Evolutionary conservation across 345 rosid species (phyloP).

Genomic region (Lepidium didymum): DNA sequence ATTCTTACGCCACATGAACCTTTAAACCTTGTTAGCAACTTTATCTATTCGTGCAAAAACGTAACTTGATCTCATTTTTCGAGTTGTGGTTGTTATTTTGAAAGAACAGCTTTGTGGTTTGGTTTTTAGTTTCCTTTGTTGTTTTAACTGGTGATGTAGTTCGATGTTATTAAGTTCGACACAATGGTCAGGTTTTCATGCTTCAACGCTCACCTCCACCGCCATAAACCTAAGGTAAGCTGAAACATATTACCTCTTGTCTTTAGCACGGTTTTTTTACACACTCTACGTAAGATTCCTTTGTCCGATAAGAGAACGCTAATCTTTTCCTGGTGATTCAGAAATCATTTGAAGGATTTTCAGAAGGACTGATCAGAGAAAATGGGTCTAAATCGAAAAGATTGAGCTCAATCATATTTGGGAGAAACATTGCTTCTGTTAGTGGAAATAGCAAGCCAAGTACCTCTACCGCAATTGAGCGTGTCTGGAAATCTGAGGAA

Average conservation of each 20-base stretch:
- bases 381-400: constrained; percentile 26
- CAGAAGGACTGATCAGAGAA: constrained; percentile 33
- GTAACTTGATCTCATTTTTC: constrained; percentile 17
- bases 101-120: constrained; percentile 7
- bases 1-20: constrained; percentile 16
- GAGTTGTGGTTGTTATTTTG: constrained; percentile 21
- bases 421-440: constrained; percentile 27
- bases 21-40: constrained; percentile 16
- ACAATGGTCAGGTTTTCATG: constrained; percentile 88
- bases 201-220: constrained; percentile 51
- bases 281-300: constrained; percentile 7
- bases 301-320: constrained; percentile 31
- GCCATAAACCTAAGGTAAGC: constrained; percentile 64
- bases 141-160: constrained; percentile 20
- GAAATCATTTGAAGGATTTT: constrained; percentile 32
- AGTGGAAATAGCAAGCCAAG: constrained; percentile 21
- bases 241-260: constrained; percentile 7
- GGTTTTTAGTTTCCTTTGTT: background rate
- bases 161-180: constrained; percentile 14
- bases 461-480: constrained; percentile 28
- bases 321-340: constrained; percentile 35
- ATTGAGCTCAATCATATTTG: constrained; percentile 26
- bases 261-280: background rate
- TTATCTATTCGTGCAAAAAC: constrained; percentile 7
- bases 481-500: constrained; percentile 54